These are phyloP conservation scores for Daucus carota DNA, from an alignment of 129 eudicot genomes.

Conservation along the genomic window DH1_v3.0 NC_030388.2:13587501-13588000, in stretches of 20 bases:
- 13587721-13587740: constrained; percentile 49
- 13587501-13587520: constrained; percentile 30
- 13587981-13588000: constrained; percentile 39
- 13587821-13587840: constrained; percentile 61
- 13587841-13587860: constrained; percentile 62
- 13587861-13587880: constrained; percentile 69
- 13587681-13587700: constrained; percentile 32
- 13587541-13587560: constrained; percentile 87
- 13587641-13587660: constrained; percentile 44
- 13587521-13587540: constrained; percentile 57
- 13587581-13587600: constrained; percentile 28
- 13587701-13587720: constrained; percentile 56
- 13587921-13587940: constrained; percentile 39
- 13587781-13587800: constrained; percentile 41
- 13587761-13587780: constrained; percentile 37
- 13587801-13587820: constrained; percentile 28
- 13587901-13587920: constrained; percentile 52
- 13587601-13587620: not conserved
- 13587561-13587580: constrained; percentile 49
- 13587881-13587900: constrained; percentile 19
- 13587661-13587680: constrained; percentile 64
- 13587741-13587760: constrained; percentile 58
- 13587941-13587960: constrained; percentile 71
- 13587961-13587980: constrained; percentile 15
- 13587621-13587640: not conserved